These are phyloP conservation scores for Globisporangium viniferum DNA, from an alignment of 352 stramenopile species.

Conservation along the genomic window DNA sequence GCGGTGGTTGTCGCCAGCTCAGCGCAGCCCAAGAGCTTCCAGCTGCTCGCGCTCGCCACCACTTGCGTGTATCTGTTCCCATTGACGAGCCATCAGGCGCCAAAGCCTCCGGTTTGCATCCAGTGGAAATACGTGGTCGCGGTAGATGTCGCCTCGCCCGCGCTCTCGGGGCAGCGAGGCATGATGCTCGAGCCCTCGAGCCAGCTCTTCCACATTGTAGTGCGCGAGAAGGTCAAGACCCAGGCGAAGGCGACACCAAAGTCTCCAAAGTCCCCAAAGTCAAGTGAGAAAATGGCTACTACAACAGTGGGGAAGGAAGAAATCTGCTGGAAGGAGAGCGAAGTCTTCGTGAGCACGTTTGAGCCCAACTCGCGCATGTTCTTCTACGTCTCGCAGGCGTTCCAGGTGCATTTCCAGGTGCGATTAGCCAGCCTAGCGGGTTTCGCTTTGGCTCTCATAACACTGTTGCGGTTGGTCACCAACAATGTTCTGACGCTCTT, in stretches of 20 bases:
- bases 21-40: slow-evolving; percentile 26
- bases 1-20: slow-evolving; percentile 38
- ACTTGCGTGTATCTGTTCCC: slow-evolving; percentile 48
- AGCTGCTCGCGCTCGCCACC: slow-evolving; percentile 47
- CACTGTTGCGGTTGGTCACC: not conserved
- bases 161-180: slow-evolving; percentile 30
- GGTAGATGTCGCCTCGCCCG: slow-evolving; percentile 39
- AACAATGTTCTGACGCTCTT: not conserved
- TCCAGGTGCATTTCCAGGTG: slow-evolving; percentile 48
- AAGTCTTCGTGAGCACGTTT: slow-evolving; percentile 59
- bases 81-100: slow-evolving; percentile 20
- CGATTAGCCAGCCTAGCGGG: not conserved
- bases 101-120: slow-evolving; percentile 21
- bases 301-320: not conserved
- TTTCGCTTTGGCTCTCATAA: not conserved
- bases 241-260: not conserved
- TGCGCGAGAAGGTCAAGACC: slow-evolving; percentile 14
- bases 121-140: slow-evolving; percentile 22
- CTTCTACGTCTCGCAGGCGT: slow-evolving; percentile 40
- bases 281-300: not conserved
- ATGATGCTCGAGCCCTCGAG: slow-evolving; percentile 45
- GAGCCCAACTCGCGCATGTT: slow-evolving; percentile 57
- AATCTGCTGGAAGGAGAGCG: not conserved
- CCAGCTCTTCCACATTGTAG: slow-evolving; percentile 49
- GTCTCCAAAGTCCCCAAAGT: not conserved